Percentiles rank a stretch among this genome's conserved stretches.
phyloP scores from a whole-genome alignment of 495 filamentous ascomycete species.

The Cercophora newfieldiana region DNA sequence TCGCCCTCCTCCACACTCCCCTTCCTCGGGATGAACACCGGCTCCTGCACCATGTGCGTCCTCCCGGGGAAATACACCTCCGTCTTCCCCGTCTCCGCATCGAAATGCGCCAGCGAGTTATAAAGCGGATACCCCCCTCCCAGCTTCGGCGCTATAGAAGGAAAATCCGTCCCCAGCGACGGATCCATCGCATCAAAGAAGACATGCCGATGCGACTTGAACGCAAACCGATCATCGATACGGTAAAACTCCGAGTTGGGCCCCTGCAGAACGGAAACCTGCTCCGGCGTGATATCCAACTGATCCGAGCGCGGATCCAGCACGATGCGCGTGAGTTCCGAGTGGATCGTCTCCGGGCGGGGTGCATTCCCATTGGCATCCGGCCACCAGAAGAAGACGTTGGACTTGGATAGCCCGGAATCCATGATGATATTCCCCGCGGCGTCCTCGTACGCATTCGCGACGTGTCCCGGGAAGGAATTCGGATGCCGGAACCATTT shows the following conservation, averaged over 20 bases:
- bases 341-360: constrained; percentile 16
- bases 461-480: constrained; percentile 48
- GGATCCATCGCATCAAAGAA: constrained; percentile 46
- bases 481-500: constrained; percentile 43
- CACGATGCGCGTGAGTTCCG: constrained; percentile 32
- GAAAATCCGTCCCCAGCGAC: constrained; percentile 40
- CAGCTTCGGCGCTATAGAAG: constrained; percentile 34
- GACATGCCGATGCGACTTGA: constrained; percentile 47
- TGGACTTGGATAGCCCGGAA: constrained; percentile 46
- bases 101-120: constrained; percentile 41
- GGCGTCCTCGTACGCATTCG: constrained; percentile 50
- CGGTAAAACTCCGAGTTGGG: constrained; percentile 53
- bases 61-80: constrained; percentile 43
- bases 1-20: constrained; percentile 46
- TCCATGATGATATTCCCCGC: constrained; percentile 50
- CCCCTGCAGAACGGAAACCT: constrained; percentile 32
- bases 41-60: constrained; percentile 51
- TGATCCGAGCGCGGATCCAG: constrained; percentile 35
- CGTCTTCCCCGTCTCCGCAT: constrained; percentile 17
- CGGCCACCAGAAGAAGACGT: constrained; percentile 54
- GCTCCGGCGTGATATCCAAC: constrained; percentile 18
- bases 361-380: constrained; percentile 33
- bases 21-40: constrained; percentile 49
- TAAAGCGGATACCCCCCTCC: constrained; percentile 34
- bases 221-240: constrained; percentile 53